Evolutionary conservation across 768 basidiomycete species (phyloP).

Genomic region (Psilocybe cubensis): DNA sequence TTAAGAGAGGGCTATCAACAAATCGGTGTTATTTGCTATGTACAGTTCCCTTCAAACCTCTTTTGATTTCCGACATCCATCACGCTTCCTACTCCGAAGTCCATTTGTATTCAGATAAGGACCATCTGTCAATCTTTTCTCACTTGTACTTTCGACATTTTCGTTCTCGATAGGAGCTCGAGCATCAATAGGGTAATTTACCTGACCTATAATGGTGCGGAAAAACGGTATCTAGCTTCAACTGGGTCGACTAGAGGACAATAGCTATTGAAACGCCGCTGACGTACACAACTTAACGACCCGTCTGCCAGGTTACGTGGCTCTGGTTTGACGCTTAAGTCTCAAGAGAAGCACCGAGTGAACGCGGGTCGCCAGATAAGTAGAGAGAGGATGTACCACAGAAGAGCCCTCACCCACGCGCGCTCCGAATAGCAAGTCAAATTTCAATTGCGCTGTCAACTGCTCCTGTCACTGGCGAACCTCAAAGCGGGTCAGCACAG

Average conservation of each 20-base stretch:
- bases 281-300: not conserved
- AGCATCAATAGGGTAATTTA: constrained; percentile 2
- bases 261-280: not conserved
- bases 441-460: not conserved
- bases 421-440: not conserved
- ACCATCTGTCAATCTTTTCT: constrained; percentile 10
- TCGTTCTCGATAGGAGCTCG: not conserved
- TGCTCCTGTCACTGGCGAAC: constrained; percentile 2
- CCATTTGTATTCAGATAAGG: constrained; percentile 10
- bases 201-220: not conserved
- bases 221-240: not conserved
- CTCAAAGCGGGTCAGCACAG: constrained; percentile 2
- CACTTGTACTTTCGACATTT: not conserved
- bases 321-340: not conserved
- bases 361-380: not conserved
- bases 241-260: not conserved
- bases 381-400: not conserved
- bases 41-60: not conserved
- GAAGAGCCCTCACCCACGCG: not conserved
- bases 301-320: not conserved
- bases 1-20: constrained; percentile 20
- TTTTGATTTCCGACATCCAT: constrained; percentile 16
- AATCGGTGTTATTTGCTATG: constrained; percentile 22
- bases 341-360: not conserved
- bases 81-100: constrained; percentile 5